These are phyloP conservation scores for Alternaria sp. DNA, from an alignment of 2,329 filamentous ascomycete species.

Conservation along the genomic window DNA sequence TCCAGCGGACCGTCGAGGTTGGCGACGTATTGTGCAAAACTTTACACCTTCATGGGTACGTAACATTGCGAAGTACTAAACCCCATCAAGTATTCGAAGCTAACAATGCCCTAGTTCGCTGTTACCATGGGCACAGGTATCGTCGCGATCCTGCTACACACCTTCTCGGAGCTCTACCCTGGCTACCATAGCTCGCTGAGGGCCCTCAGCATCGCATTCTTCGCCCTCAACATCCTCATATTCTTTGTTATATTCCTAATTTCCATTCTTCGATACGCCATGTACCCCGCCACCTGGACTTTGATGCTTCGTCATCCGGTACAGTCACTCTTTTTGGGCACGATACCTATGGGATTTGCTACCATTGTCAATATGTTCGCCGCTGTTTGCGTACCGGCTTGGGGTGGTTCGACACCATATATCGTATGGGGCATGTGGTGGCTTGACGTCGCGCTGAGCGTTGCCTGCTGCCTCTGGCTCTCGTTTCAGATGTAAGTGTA, in stretches of 20 bases:
- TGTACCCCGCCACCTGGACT: conserved; percentile 71
- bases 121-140: conserved; percentile 43
- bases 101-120: conserved; percentile 25
- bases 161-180: conserved; percentile 64
- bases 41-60: conserved; percentile 49
- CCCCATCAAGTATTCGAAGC: not conserved
- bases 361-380: conserved; percentile 74
- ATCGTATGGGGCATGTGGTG: conserved; percentile 61
- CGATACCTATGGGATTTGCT: conserved; percentile 72
- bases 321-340: conserved; percentile 72
- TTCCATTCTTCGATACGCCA: conserved; percentile 66
- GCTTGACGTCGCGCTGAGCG: conserved; percentile 56
- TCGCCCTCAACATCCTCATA: conserved; percentile 64
- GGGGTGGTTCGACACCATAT: conserved; percentile 62
- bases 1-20: conserved; percentile 34
- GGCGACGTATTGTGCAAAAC: conserved; percentile 46
- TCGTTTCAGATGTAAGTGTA: conserved; percentile 39
- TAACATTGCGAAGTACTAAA: not conserved
- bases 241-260: conserved; percentile 64
- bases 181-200: conserved; percentile 58
- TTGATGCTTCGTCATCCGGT: conserved; percentile 73
- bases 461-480: conserved; percentile 51
- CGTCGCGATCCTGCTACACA: conserved; percentile 65
- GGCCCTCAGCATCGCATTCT: conserved; percentile 67
- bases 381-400: conserved; percentile 64